Conservation (phyloP, 768 basidiomycete species). For the Termitomyces sp. region DNA sequence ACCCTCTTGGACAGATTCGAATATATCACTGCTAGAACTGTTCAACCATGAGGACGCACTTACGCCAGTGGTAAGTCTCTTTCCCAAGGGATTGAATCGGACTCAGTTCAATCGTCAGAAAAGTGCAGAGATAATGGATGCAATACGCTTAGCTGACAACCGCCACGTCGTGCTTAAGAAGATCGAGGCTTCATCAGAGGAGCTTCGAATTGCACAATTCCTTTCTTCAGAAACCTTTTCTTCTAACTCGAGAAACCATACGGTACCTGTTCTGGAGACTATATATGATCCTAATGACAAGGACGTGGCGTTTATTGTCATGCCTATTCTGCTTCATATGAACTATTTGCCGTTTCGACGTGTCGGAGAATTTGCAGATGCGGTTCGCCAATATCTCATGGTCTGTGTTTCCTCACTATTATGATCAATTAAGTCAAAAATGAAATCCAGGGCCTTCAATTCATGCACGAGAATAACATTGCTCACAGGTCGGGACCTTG, state of each 20-base stretch:
- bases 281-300: slow-evolving; percentile 6
- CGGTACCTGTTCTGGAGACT: slow-evolving; percentile 10
- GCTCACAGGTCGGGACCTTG: slow-evolving; percentile 19
- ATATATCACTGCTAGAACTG: neutral
- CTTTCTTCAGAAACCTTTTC: slow-evolving; percentile 6
- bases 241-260: slow-evolving; percentile 10
- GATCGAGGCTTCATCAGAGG: slow-evolving; percentile 1
- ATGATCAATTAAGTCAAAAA: neutral
- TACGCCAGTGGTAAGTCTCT: neutral
- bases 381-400: slow-evolving; percentile 6
- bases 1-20: neutral
- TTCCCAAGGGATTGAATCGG: neutral
- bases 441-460: slow-evolving; percentile 19
- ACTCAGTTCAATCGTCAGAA: neutral
- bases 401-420: neutral
- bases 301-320: slow-evolving; percentile 10
- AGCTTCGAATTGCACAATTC: slow-evolving; percentile 1
- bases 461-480: slow-evolving; percentile 23
- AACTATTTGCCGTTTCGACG: slow-evolving; percentile 13
- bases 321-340: slow-evolving; percentile 13
- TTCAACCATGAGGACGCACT: neutral
- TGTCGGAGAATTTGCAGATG: slow-evolving; percentile 13
- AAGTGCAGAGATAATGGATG: slow-evolving; percentile 2
- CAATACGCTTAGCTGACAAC: slow-evolving; percentile 1
- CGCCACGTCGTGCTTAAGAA: slow-evolving; percentile 9